Evolutionary conservation across 2,329 filamentous ascomycete species (phyloP), one percentile per base, ranked within the genome.

Genomic region (Huntiella decipiens): DNA sequence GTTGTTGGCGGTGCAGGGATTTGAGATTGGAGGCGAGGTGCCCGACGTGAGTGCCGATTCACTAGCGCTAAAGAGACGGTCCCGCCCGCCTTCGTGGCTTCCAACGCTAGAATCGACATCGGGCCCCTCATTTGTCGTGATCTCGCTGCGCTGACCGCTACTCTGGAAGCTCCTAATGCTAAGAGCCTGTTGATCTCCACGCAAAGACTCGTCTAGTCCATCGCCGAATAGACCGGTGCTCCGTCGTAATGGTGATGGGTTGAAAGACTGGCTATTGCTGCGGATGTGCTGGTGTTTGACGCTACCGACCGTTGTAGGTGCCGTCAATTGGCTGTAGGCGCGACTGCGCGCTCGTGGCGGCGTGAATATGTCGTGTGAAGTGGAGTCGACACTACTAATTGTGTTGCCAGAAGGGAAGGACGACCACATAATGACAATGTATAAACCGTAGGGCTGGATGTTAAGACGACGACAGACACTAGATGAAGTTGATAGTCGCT

Each of bases 361-460:
- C n/a, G 46, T 48, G 22, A 48, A 48, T 6, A 48, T 48, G 13
- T 48, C 37, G 35, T 44, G 19, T 12, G 31, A 35, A 13, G 38
- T 44, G 16, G 28, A 28, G 10, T 39, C 46, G 19, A 33, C 33
- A 38, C 46, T 48, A 13, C 33, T 48, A 16, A 38, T 45, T 19
- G 15, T 19, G 42, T 32, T 45, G 32, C 36, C 43, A n/a, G 42
- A 19, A 15, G 34, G 12, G n/a, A 38, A 11, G 8, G 46, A 48
- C 46, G 46, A 48, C 46, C 46, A 48, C 46, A 48, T 48, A 13
- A n/a, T 44, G 39, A 4, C 22, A 28, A 28, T 28, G 8, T 28
- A 28, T 28, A 10, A 7, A 34, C 19, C 16, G 28, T 28, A 36
- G 16, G 31, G 17, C 11, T 13, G 12, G 15, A 16, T 13, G 15